A percentile compares a stretch with the other conserved stretches of the same genome.
Evolutionary conservation across 768 basidiomycete species (phyloP).

Genomic region (Boletus fagicola): DNA sequence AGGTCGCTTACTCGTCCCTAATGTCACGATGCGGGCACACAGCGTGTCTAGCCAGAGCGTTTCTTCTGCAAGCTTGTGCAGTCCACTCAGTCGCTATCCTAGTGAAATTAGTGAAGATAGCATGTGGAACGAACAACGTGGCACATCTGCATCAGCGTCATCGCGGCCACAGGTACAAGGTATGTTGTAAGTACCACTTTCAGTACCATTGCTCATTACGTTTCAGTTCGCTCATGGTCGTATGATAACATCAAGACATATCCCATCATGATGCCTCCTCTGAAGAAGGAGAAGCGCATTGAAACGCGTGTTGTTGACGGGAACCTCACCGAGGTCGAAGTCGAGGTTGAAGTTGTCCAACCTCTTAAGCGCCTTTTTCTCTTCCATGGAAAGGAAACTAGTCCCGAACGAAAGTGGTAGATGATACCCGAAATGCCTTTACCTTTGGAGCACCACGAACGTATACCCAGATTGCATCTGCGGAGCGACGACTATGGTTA

Average conservation of each 20-base stretch:
- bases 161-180: conserved; percentile 52
- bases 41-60: conserved; percentile 36
- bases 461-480: conserved; percentile 32
- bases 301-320: conserved; percentile 50
- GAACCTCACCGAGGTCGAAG: conserved; percentile 51
- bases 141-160: conserved; percentile 21
- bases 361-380: conserved; percentile 66
- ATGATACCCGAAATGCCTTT: conserved; percentile 11
- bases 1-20: conserved; percentile 60
- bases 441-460: conserved; percentile 15
- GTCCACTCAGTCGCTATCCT: conserved; percentile 40
- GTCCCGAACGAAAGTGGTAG: conserved; percentile 29
- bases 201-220: conserved; percentile 6
- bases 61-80: conserved; percentile 31
- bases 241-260: conserved; percentile 73
- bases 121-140: conserved; percentile 29
- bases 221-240: conserved; percentile 67
- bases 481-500: conserved; percentile 31
- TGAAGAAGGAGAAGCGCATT: conserved; percentile 50
- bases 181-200: conserved; percentile 31
- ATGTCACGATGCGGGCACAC: conserved; percentile 36
- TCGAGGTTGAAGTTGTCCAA: conserved; percentile 53
- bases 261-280: conserved; percentile 50
- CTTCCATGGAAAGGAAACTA: conserved; percentile 51
- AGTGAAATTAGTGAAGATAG: conserved; percentile 40